phyloP scores from a whole-genome alignment of 805 yeast species.

The Yamadazyma endophytica region DNA sequence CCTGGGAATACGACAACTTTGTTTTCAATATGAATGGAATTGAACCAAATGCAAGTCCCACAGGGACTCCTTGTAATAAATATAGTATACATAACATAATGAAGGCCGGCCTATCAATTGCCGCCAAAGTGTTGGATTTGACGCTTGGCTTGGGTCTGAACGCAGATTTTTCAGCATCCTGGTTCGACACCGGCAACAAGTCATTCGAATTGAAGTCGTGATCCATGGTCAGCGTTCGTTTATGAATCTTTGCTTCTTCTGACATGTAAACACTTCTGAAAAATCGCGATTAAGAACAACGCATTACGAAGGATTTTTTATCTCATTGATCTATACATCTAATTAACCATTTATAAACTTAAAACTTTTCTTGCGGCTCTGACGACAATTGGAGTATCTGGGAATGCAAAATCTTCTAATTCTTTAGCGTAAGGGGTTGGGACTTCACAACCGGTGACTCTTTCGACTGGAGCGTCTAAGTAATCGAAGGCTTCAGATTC shows the following conservation, averaged over 20 bases:
- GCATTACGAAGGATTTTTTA: too few relatives aligned
- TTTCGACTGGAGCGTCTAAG: constrained; percentile 96
- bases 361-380: constrained; percentile 82
- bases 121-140: constrained; percentile 5
- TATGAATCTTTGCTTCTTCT: constrained; percentile 15
- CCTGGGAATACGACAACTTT: constrained; percentile 77
- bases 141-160: constrained; percentile 7
- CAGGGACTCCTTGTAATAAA: constrained; percentile 92
- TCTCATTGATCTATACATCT: too few relatives aligned
- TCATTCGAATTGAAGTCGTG: constrained; percentile 7
- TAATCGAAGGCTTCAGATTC: constrained; percentile 97
- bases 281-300: too few relatives aligned
- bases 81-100: constrained; percentile 68
- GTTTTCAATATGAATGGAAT: constrained; percentile 86
- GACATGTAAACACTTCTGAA: too few relatives aligned
- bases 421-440: constrained; percentile 98
- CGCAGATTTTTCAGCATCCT: constrained; percentile 6
- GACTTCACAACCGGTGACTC: constrained; percentile 99
- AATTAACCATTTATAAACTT: constrained; percentile 61
- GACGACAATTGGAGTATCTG: constrained; percentile 85
- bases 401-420: constrained; percentile 98
- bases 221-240: constrained; percentile 16
- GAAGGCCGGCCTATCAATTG: constrained; percentile 69
- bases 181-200: constrained; percentile 4
- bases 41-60: constrained; percentile 92